A percentile compares a stretch with the other conserved stretches of the same genome.
phyloP scores from a whole-genome alignment of 257 asterid genomes.

The Thymus mandschuricus region DNA sequence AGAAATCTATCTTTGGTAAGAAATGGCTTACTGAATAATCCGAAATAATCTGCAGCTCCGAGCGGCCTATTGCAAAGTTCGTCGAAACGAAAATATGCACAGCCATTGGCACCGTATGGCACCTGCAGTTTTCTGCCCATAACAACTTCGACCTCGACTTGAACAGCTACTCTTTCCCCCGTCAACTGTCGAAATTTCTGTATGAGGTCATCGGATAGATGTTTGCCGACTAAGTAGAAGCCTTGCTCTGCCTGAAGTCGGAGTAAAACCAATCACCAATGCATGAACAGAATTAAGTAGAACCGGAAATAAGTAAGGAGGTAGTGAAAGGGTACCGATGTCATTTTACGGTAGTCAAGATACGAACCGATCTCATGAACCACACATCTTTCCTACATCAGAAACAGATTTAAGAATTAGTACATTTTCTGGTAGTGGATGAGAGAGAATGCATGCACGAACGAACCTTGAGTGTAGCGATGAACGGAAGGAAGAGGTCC shows the following conservation, averaged over 20 bases:
- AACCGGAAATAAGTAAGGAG: not conserved
- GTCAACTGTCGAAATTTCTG: conserved; percentile 68
- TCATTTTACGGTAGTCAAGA: conserved; percentile 86
- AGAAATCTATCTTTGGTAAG: not conserved
- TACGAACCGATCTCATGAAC: conserved; percentile 86
- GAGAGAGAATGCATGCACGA: not conserved
- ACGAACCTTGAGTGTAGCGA: conserved; percentile 78
- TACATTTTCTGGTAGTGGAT: not conserved
- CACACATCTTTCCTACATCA: conserved; percentile 84
- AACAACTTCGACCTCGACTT: conserved; percentile 84
- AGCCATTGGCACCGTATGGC: conserved; percentile 82
- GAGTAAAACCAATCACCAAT: conserved; percentile 21
- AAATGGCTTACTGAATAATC: conserved; percentile 68
- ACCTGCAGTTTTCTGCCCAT: conserved; percentile 96
- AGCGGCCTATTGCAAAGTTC: conserved; percentile 93
- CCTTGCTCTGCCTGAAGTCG: conserved; percentile 75
- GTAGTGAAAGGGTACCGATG: conserved; percentile 58
- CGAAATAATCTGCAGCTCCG: conserved; percentile 96
- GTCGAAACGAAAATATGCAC: conserved; percentile 84
- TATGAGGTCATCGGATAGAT: conserved; percentile 55
- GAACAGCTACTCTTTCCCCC: conserved; percentile 57
- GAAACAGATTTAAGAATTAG: conserved; percentile 17
- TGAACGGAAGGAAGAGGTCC: conserved; percentile 88
- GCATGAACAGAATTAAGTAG: not conserved
- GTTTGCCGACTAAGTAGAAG: conserved; percentile 64